These are phyloP conservation scores for Immersiella caudata DNA, from an alignment of 495 filamentous ascomycete genomes.

Conservation along the genomic window DNA sequence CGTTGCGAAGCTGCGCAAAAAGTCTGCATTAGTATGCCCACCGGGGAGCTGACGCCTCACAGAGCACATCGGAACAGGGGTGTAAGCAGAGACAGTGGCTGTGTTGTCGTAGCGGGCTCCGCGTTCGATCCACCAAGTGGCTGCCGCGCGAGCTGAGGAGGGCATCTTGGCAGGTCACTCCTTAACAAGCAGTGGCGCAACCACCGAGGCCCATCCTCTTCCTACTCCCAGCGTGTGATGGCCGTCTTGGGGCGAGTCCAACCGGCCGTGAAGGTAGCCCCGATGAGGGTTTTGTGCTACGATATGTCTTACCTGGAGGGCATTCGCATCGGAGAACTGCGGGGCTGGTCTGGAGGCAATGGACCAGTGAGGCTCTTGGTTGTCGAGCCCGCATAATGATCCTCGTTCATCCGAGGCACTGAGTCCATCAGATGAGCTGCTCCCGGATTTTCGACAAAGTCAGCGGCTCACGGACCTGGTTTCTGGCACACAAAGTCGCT, in stretches of 20 bases:
- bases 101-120: conserved; percentile 6
- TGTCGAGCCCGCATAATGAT: conserved; percentile 14
- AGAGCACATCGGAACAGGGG: not conserved
- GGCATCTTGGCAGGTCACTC: not conserved
- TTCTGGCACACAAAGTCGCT: conserved; percentile 1
- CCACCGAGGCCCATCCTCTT: not conserved
- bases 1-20: not conserved
- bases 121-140: not conserved
- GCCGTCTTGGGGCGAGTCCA: not conserved
- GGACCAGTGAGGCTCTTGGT: conserved; percentile 4
- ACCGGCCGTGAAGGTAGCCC: not conserved
- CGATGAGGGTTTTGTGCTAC: not conserved
- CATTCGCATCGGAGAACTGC: not conserved
- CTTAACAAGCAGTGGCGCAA: conserved; percentile 5
- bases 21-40: not conserved
- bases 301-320: not conserved
- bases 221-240: not conserved
- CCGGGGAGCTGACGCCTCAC: conserved; percentile 4
- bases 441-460: conserved; percentile 14
- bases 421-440: conserved; percentile 17
- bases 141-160: not conserved
- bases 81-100: conserved; percentile 17
- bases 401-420: conserved; percentile 19
- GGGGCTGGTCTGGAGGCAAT: not conserved
- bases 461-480: conserved; percentile 16